Evolutionary conservation across 495 filamentous ascomycete species (phyloP), one percentile per base, ranked within the genome.

Genomic region (Xylaria flabelliformis): DNA sequence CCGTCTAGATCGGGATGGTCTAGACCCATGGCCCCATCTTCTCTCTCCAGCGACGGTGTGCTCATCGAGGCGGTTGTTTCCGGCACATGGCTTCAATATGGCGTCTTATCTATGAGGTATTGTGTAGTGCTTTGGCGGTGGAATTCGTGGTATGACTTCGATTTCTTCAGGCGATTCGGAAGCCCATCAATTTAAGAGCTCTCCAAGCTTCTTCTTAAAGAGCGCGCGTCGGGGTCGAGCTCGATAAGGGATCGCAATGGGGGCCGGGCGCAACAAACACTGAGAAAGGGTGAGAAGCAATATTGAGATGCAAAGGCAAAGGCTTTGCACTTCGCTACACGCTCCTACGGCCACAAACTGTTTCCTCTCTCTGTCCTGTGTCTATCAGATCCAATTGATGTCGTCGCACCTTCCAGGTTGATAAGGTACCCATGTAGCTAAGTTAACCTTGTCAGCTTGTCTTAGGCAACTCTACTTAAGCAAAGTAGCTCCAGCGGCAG

Each of bases 11-110:
- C 81, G 71, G 76, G 69, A 42, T 79, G 77, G 78, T 80, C 78
- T 76, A 81, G 76, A 68, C 80, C 82, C 83, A 84, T 84, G 72
- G 65, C 79, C 67, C 81, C 86, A 82, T 84, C 80, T 73, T 85
- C 82, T 75, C 78, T 83, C 76, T 83, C 85, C 77, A 75, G 69
- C 73, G 78, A 78, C 82, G 80, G 82, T 73, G 80, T 79, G 84
- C 82, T 88, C 85, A 88, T 88, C 77, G 81, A 79, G 76, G 72
- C 65, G 75, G 72, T 48, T 36, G 67, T 66, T 65, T 75, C 63
- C 48, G 68, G 79, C 71, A 76, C 84, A 85, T 85, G 74, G 82
- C 74, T 80, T 74, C 74, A 41, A 29, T 7, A 39, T n/a, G 21
- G 29, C 24, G 19, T 50, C 13, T 58, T 67, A 29, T 39, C 61